These are phyloP conservation scores for Blastobotrys apis DNA, from an alignment of 1,139 yeast species.

Conservation along the genomic window DNA sequence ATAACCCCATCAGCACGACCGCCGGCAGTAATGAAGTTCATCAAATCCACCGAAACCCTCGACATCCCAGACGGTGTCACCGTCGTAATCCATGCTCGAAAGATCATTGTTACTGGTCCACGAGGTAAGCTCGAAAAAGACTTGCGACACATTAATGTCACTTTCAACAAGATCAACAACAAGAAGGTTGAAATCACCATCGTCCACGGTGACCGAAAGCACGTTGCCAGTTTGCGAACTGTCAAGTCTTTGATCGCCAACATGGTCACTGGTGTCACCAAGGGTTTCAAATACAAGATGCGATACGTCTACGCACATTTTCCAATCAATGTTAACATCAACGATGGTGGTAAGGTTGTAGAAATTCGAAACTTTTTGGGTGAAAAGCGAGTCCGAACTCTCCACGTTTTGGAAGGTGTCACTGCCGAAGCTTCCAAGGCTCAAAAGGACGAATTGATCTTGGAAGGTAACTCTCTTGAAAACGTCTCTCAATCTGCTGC, in stretches of 20 bases:
- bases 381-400: conserved; percentile 92
- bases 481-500: conserved; percentile 98
- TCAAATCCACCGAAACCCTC: conserved; percentile 89
- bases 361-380: conserved; percentile 99
- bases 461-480: conserved; percentile 96
- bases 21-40: conserved; percentile 66
- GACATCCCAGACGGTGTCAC: conserved; percentile 93
- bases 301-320: conserved; percentile 99
- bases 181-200: conserved; percentile 81
- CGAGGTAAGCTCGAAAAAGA: conserved; percentile 92
- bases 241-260: conserved; percentile 92
- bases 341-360: conserved; percentile 69
- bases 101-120: conserved; percentile 92
- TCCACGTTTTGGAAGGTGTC: conserved; percentile 88
- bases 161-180: conserved; percentile 73
- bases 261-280: conserved; percentile 97
- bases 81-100: conserved; percentile 88
- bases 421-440: conserved; percentile 73
- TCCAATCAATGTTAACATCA: conserved; percentile 98
- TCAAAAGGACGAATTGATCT: conserved; percentile 92
- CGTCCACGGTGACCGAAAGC: conserved; percentile 99
- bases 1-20: too few species aligned
- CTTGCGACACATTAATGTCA: conserved; percentile 92
- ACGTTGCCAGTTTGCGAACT: conserved; percentile 98
- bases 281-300: conserved; percentile 99